Evolutionary conservation across 2,329 filamentous ascomycete species (phyloP), one percentile per base, ranked within the genome.

Genomic region (Ophiocordyceps camponoti-floridani): DNA sequence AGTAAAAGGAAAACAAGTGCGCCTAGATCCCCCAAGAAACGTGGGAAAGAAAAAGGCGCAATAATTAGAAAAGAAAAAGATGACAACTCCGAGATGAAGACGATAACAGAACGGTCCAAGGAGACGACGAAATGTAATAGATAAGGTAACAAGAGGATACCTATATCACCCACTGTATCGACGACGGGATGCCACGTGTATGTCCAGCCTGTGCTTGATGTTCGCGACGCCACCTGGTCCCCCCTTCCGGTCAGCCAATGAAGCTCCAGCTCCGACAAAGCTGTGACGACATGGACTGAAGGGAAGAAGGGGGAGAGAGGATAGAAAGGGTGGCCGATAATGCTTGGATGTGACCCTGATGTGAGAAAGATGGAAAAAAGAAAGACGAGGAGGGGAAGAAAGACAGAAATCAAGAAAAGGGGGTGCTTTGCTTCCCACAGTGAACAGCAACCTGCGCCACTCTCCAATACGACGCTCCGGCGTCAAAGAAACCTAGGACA

Each of bases 81-180:
- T 37, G 35, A 37, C 35, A 37, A 14, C 35, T 23, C 23, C 23
- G 23, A 23, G 23, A 14, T 16, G 14, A 37, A 16, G 35, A 37
- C 7, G 35, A 37, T 5, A 10, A n/a, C 35, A 16, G 35, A 16
- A 16, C n/a, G n/a, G 35, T 16, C 14, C 14, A 37, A 37, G 14
- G 14, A 37, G 14, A 16, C 9, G 14, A 37, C n/a, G 16, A n/a
- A 37, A 16, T 16, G n/a, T 8, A n/a, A 16, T 37, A 37, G 35
- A 7, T 14, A 37, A 16, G 16, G 35, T 23, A 23, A n/a, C 35
- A 37, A 19, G 18, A 12, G 45, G 43, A 46, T 45, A 41, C 42
- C 23, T 33, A 27, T 40, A 43, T 46, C 45, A 44, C 23, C 45
- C 48, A 44, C 45, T 50, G 40, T 48, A 47, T 49, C 44, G 33